A percentile compares a stretch with the other conserved stretches of the same genome.
phyloP scores from a whole-genome alignment of 768 basidiomycete genomes.

The Chalciporus pseudorubinellus region DNA sequence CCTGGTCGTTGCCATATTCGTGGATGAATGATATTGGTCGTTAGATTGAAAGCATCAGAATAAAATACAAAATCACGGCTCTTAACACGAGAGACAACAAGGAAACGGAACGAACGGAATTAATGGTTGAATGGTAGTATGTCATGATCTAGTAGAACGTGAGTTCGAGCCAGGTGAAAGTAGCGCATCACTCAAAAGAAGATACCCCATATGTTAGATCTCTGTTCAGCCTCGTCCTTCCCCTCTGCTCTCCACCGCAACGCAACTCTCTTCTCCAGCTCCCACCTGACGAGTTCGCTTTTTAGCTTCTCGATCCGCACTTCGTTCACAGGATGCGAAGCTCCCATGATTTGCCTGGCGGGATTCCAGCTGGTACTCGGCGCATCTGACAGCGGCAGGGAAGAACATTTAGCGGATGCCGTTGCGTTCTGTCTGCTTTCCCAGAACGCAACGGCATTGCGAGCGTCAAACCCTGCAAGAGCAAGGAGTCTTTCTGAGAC shows the following conservation, averaged over 20 bases:
- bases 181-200: conserved; percentile 5
- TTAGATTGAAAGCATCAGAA: neutral
- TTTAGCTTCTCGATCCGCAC: conserved; percentile 41
- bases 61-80: neutral
- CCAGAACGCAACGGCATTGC: conserved; percentile 82
- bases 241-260: conserved; percentile 21
- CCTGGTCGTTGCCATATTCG: too few species aligned
- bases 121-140: neutral
- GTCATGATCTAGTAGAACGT: neutral
- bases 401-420: conserved; percentile 20
- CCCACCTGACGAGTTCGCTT: conserved; percentile 48
- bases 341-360: conserved; percentile 33
- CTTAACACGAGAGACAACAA: neutral
- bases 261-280: conserved; percentile 33
- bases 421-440: conserved; percentile 46
- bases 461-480: conserved; percentile 87
- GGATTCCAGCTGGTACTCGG: conserved; percentile 15
- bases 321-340: conserved; percentile 45
- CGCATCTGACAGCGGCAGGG: conserved; percentile 11
- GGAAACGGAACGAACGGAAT: neutral
- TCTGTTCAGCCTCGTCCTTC: conserved; percentile 12
- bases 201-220: conserved; percentile 10
- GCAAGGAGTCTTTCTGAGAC: conserved; percentile 89
- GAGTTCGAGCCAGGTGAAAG: conserved; percentile 1
- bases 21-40: neutral